Percentiles rank a stretch among this genome's conserved stretches.
These are phyloP conservation scores for Peniophora sp. DNA, from an alignment of 1,284 basidiomycete genomes.

Conservation along the genomic window DNA sequence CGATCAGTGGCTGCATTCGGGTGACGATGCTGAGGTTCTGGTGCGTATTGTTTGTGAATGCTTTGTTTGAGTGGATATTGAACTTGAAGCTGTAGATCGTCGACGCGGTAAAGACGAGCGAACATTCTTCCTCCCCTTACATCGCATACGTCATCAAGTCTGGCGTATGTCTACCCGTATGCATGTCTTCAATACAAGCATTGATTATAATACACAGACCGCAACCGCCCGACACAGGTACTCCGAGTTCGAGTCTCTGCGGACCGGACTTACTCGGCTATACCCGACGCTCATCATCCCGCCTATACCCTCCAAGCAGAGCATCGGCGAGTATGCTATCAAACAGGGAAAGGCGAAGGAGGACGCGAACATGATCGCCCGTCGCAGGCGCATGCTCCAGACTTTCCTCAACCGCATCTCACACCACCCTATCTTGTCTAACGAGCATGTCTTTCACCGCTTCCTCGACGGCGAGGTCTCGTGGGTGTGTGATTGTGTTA, in stretches of 20 bases:
- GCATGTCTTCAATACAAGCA: slow-evolving; percentile 7
- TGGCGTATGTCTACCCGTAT: slow-evolving; percentile 52
- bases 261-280: slow-evolving; percentile 76
- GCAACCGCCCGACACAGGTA: slow-evolving; percentile 88
- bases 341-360: slow-evolving; percentile 98
- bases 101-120: slow-evolving; percentile 91
- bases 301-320: slow-evolving; percentile 97
- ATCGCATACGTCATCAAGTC: slow-evolving; percentile 93
- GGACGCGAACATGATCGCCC: slow-evolving; percentile 86
- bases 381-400: slow-evolving; percentile 90
- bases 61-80: neutral
- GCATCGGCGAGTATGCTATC: slow-evolving; percentile 92
- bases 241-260: slow-evolving; percentile 94
- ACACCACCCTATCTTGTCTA: slow-evolving; percentile 87
- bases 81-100: slow-evolving; percentile 52
- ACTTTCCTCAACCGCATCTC: slow-evolving; percentile 90
- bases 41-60: slow-evolving; percentile 33
- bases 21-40: slow-evolving; percentile 72
- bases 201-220: too few relatives aligned
- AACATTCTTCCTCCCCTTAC: slow-evolving; percentile 81
- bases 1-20: slow-evolving; percentile 70
- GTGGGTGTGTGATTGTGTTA: slow-evolving; percentile 57
- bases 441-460: slow-evolving; percentile 90
- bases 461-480: slow-evolving; percentile 94
- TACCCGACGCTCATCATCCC: slow-evolving; percentile 97